Evolutionary conservation across 73 alveolate genomes (phyloP).

Genomic region (Uronychia binucleata): DNA sequence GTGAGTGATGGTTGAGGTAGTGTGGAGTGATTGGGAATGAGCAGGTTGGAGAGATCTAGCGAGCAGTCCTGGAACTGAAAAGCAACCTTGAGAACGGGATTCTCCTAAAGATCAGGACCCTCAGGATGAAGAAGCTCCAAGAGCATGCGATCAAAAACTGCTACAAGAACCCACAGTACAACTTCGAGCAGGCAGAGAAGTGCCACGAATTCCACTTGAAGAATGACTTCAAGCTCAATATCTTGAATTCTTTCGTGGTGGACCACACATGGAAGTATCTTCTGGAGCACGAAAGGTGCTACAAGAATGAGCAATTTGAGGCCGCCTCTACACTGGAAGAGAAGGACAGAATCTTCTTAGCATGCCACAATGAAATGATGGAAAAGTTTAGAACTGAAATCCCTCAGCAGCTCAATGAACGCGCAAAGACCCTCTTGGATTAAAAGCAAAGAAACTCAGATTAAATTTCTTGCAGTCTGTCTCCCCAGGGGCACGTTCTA

Average conservation of each 20-base stretch:
- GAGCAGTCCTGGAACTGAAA: not conserved
- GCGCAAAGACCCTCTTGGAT: not conserved
- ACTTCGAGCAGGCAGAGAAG: slow-evolving; percentile 45
- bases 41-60: not conserved
- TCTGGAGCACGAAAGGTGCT: slow-evolving; percentile 28
- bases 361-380: slow-evolving; percentile 24
- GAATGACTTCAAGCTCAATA: slow-evolving; percentile 50
- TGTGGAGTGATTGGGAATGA: not conserved
- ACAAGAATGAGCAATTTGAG: slow-evolving; percentile 3
- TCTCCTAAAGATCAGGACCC: slow-evolving; percentile 20
- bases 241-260: slow-evolving; percentile 19
- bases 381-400: not conserved
- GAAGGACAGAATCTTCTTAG: slow-evolving; percentile 23
- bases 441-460: no score
- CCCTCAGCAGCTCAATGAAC: not conserved
- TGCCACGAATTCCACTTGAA: slow-evolving; percentile 37
- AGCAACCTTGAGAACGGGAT: slow-evolving; percentile 36
- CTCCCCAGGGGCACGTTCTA: not conserved
- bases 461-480: no score
- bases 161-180: slow-evolving; percentile 42
- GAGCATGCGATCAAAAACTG: slow-evolving; percentile 28
- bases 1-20: no score
- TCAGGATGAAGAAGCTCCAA: slow-evolving; percentile 31
- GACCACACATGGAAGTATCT: slow-evolving; percentile 44
- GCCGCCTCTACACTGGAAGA: slow-evolving; percentile 2